Evolutionary conservation across 2,329 filamentous ascomycete genomes (phyloP).

Genomic region (Hypoxylon sp.): DNA sequence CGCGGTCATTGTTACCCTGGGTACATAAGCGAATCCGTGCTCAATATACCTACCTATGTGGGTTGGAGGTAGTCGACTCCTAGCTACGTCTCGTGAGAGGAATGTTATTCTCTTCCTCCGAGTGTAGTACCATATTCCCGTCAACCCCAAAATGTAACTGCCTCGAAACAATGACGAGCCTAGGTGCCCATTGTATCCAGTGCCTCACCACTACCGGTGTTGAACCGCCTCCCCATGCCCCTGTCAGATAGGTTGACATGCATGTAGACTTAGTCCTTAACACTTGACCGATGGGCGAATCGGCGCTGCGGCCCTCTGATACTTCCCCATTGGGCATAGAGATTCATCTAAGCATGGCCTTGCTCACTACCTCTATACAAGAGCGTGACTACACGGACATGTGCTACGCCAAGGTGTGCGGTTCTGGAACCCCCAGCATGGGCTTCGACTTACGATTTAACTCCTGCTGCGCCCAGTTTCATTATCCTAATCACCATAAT

Average conservation of each 20-base stretch:
- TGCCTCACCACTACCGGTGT: constrained; percentile 19
- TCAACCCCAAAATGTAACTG: constrained; percentile 40
- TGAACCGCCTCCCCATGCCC: constrained; percentile 17
- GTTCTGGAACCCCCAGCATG: constrained; percentile 19
- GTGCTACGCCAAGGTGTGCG: constrained; percentile 30
- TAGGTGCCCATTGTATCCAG: constrained; percentile 19
- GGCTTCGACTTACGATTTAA: constrained; percentile 35
- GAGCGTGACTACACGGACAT: constrained; percentile 28
- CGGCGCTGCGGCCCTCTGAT: constrained; percentile 26
- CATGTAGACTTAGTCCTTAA: constrained; percentile 31
- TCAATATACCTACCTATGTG: constrained; percentile 18
- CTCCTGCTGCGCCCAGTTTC: constrained; percentile 23
- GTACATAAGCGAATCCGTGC: constrained; percentile 26
- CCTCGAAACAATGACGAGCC: constrained; percentile 19
- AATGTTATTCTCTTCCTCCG: constrained; percentile 24
- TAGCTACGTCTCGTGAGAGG: constrained; percentile 25
- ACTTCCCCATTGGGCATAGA: constrained; percentile 40
- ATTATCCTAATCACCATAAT: constrained; percentile 9
- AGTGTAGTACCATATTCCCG: constrained; percentile 27
- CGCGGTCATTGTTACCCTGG: constrained; percentile 26
- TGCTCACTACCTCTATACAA: constrained; percentile 17
- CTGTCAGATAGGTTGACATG: constrained; percentile 27
- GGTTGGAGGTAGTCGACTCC: constrained; percentile 8
- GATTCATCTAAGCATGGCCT: constrained; percentile 22
- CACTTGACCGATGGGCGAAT: constrained; percentile 24